Conservation (phyloP, 768 basidiomycete species). For the Ramaria rubella region DNA sequence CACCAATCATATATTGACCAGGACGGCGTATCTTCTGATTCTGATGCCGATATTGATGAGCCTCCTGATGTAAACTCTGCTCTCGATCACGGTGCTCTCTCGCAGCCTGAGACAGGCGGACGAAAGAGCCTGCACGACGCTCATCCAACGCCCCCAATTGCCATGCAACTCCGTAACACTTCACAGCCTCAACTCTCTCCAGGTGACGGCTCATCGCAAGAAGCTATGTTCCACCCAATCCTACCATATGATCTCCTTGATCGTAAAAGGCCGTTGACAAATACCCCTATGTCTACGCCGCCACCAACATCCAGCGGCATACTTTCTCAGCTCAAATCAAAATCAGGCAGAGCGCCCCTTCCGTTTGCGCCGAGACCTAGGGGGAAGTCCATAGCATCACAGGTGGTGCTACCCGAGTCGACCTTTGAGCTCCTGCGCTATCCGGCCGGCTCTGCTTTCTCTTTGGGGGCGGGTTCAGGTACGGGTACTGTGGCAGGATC, state of each 20-base stretch:
- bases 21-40: slow-evolving; percentile 2
- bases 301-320: background rate
- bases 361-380: background rate
- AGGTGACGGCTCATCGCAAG: background rate
- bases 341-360: background rate
- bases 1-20: slow-evolving; percentile 5
- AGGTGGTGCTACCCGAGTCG: background rate
- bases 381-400: background rate
- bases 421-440: slow-evolving; percentile 5
- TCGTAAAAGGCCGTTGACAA: slow-evolving; percentile 8
- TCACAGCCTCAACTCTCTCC: slow-evolving; percentile 9
- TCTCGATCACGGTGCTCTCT: background rate
- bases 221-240: background rate
- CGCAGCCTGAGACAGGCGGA: background rate
- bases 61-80: background rate
- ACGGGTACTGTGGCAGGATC: background rate
- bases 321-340: slow-evolving; percentile 4
- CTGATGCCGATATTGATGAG: slow-evolving; percentile 6
- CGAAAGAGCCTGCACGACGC: slow-evolving; percentile 4
- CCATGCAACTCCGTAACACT: slow-evolving; percentile 9
- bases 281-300: background rate
- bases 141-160: slow-evolving; percentile 3
- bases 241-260: slow-evolving; percentile 6
- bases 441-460: slow-evolving; percentile 4
- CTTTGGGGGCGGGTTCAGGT: background rate